phyloP scores from a whole-genome alignment of 1,139 yeast species.

The Candida sp. region DNA sequence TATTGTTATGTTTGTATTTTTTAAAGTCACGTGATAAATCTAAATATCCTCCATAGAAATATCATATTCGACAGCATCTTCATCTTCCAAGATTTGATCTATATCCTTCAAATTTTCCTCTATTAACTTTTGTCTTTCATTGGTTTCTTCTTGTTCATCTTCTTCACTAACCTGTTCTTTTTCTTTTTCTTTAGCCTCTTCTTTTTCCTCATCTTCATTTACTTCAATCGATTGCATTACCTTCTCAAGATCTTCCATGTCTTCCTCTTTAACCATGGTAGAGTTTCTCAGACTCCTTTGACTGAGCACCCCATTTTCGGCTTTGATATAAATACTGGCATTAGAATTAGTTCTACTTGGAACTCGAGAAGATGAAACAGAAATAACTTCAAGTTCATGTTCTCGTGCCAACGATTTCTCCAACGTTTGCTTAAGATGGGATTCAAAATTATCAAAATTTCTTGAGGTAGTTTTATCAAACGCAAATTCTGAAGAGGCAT shows the following conservation, averaged over 20 bases:
- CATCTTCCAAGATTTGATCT: conserved; percentile 36
- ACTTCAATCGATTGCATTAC: conserved; percentile 4
- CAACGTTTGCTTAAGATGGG: conserved; percentile 21
- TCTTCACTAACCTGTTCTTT: conserved; percentile 5
- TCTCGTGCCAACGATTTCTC: conserved; percentile 24
- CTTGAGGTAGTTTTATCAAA: conserved; percentile 45
- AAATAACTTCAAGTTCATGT: conserved; percentile 8
- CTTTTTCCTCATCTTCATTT: conserved; percentile 10
- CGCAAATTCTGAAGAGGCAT: conserved; percentile 24
- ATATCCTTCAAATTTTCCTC: conserved; percentile 25
- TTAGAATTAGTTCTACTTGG: conserved; percentile 13
- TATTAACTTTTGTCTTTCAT: conserved; percentile 14
- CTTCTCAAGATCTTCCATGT: conserved; percentile 6
- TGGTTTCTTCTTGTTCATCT: conserved; percentile 16
- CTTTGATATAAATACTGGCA: conserved; percentile 8
- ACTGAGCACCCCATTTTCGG: conserved; percentile 3
- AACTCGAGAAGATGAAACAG: conserved; percentile 1
- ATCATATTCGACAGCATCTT: conserved; percentile 40
- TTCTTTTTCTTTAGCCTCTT: conserved; percentile 5
- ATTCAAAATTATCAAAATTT: conserved; percentile 44
- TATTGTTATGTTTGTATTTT: no score
- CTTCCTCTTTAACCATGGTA: conserved; percentile 8
- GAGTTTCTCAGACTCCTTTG: conserved; percentile 1
- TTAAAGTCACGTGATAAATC: not conserved
- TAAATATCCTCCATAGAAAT: conserved; percentile 16